Percentiles rank a stretch among this genome's conserved stretches.
These are phyloP conservation scores for Rhizoctonia solani DNA, from an alignment of 1,284 basidiomycete species.

Conservation along the genomic window DNA sequence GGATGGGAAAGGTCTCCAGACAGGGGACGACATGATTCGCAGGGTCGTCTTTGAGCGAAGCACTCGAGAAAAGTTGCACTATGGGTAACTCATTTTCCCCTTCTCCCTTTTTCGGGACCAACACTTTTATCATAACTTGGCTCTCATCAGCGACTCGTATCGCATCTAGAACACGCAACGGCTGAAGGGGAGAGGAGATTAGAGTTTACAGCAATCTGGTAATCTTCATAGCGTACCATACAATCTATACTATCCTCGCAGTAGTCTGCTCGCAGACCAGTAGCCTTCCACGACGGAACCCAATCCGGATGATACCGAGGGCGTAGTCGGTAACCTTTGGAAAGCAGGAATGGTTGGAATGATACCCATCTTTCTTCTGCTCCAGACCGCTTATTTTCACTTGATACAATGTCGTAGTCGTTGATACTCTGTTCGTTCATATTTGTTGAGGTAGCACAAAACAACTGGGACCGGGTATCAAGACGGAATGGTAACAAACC, in stretches of 20 bases:
- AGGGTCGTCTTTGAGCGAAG: neutral
- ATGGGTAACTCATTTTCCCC: slow-evolving; percentile 17
- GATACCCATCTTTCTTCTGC: neutral
- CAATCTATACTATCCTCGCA: neutral
- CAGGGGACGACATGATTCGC: slow-evolving; percentile 14
- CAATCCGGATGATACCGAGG: no score
- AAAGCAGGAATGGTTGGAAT: slow-evolving; percentile 7
- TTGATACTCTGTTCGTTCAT: no score
- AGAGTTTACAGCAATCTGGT: neutral
- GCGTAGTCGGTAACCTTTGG: slow-evolving; percentile 14
- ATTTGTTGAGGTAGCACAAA: no score
- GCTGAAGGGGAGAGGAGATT: neutral
- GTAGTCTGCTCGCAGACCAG: neutral
- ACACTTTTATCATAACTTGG: slow-evolving; percentile 15
- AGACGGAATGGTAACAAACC: no score
- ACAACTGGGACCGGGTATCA: no score
- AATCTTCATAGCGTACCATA: neutral
- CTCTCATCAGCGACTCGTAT: slow-evolving; percentile 3
- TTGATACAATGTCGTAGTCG: no score
- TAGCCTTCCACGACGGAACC: slow-evolving; percentile 6
- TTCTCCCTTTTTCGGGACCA: neutral
- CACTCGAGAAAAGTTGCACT: neutral
- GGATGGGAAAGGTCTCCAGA: slow-evolving; percentile 14
- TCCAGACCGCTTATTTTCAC: no score
- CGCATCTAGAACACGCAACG: neutral